Percentiles rank a stretch among this genome's conserved stretches.
phyloP scores from a whole-genome alignment of 208 protist species.

The Paratrypanosoma confusum region DNA sequence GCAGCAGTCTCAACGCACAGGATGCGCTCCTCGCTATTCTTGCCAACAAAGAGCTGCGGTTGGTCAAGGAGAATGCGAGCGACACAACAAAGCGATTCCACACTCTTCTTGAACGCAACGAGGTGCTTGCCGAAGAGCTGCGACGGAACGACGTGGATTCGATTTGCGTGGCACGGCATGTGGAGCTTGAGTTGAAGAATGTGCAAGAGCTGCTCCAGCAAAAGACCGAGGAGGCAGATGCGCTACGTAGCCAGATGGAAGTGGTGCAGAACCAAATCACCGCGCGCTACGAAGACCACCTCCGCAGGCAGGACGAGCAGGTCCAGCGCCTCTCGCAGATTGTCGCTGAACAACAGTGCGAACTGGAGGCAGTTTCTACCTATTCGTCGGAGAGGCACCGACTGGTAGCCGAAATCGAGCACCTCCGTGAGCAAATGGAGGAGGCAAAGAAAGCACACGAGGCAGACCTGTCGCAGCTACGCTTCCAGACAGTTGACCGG shows the following conservation, averaged over 20 bases:
- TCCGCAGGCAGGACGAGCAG: slow-evolving; percentile 56
- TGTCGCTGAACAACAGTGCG: slow-evolving; percentile 38
- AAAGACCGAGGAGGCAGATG: slow-evolving; percentile 26
- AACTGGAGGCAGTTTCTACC: slow-evolving; percentile 39
- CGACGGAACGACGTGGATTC: slow-evolving; percentile 40
- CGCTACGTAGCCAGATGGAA: slow-evolving; percentile 18
- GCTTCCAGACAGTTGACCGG: slow-evolving; percentile 70
- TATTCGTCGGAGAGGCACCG: slow-evolving; percentile 53
- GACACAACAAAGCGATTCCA: slow-evolving; percentile 32
- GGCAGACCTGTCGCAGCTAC: slow-evolving; percentile 46
- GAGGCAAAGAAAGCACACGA: slow-evolving; percentile 41
- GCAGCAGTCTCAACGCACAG: too few species aligned
- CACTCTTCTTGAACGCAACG: slow-evolving; percentile 29
- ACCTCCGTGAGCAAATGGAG: slow-evolving; percentile 50
- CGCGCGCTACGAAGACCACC: slow-evolving; percentile 29
- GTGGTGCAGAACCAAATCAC: slow-evolving; percentile 20
- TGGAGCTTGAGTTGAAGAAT: slow-evolving; percentile 33
- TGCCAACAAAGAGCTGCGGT: slow-evolving; percentile 38
- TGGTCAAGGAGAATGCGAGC: slow-evolving; percentile 29
- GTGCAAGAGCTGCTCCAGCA: slow-evolving; percentile 12
- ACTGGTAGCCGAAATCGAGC: slow-evolving; percentile 46
- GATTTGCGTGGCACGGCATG: slow-evolving; percentile 32
- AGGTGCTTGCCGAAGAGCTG: slow-evolving; percentile 28
- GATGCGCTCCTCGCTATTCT: slow-evolving; percentile 47
- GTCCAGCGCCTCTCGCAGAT: slow-evolving; percentile 34